Conservation (phyloP, 106 monocot species). For the Narthecium ossifragum region DNA sequence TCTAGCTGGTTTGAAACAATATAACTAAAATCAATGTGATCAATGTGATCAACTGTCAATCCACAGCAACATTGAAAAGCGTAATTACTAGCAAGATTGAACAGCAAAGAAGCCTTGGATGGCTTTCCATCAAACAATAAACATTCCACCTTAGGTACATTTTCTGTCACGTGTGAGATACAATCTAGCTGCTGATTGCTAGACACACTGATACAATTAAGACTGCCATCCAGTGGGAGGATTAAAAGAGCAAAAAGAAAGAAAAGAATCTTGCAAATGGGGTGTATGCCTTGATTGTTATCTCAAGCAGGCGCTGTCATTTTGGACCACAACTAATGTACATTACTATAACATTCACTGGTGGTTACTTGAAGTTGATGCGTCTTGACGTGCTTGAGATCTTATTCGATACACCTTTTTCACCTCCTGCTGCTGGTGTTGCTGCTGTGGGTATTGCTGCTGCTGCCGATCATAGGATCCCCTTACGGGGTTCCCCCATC, state of each 20-base stretch:
- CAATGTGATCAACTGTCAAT: too few species aligned
- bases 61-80: too few species aligned
- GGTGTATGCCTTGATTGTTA: neutral
- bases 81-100: too few species aligned
- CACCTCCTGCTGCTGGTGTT: slow-evolving; percentile 19
- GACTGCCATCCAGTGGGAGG: neutral
- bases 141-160: too few species aligned
- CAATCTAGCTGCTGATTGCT: too few species aligned
- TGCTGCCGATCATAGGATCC: slow-evolving; percentile 11
- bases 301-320: neutral
- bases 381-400: slow-evolving; percentile 6
- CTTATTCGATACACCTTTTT: slow-evolving; percentile 47
- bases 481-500: neutral
- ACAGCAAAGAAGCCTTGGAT: too few species aligned
- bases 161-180: neutral
- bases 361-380: slow-evolving; percentile 9
- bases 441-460: slow-evolving; percentile 18
- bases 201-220: neutral
- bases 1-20: too few species aligned
- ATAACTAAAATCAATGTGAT: too few species aligned
- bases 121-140: too few species aligned
- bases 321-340: neutral
- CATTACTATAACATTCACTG: slow-evolving; percentile 5
- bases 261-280: neutral
- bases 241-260: too few species aligned